Conservation (phyloP, 2,329 filamentous ascomycete genomes). For the Cercospora brassicicola region DNA sequence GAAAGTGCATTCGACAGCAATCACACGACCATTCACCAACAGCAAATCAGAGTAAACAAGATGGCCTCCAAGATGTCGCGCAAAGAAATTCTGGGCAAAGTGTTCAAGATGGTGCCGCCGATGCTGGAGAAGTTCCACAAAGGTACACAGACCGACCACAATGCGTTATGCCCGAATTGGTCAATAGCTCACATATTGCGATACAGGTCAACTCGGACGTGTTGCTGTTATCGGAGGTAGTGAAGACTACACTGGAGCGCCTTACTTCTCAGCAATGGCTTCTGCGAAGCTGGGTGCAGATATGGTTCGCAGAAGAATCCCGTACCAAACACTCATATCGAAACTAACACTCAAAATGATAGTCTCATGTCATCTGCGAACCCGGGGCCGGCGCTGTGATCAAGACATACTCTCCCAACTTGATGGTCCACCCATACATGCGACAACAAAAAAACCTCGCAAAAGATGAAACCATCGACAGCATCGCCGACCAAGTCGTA, state of each 20-base stretch:
- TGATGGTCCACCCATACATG: conserved; percentile 98
- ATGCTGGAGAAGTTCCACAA: conserved; percentile 97
- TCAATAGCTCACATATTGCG: conserved; percentile 5
- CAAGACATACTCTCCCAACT: conserved; percentile 95
- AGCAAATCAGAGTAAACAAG: conserved; percentile 10
- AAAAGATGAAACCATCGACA: conserved; percentile 58
- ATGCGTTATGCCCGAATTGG: background rate
- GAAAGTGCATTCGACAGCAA: background rate
- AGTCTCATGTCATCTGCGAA: conserved; percentile 96
- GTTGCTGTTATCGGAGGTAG: conserved; percentile 93
- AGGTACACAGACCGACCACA: conserved; percentile 54
- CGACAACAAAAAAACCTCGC: conserved; percentile 66
- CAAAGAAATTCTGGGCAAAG: conserved; percentile 73
- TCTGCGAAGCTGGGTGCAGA: conserved; percentile 87
- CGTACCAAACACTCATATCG: background rate
- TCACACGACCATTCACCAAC: background rate
- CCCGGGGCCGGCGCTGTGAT: conserved; percentile 80
- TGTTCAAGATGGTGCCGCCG: conserved; percentile 86
- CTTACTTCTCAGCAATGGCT: conserved; percentile 97
- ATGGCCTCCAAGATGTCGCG: conserved; percentile 60
- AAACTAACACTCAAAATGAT: background rate
- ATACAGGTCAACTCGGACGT: conserved; percentile 79
- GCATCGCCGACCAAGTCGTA: conserved; percentile 68
- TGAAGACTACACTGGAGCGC: conserved; percentile 93
- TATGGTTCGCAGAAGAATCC: conserved; percentile 62